phyloP scores from a whole-genome alignment of 2,329 filamentous ascomycete species.

The Fusarium dimerum region DNA sequence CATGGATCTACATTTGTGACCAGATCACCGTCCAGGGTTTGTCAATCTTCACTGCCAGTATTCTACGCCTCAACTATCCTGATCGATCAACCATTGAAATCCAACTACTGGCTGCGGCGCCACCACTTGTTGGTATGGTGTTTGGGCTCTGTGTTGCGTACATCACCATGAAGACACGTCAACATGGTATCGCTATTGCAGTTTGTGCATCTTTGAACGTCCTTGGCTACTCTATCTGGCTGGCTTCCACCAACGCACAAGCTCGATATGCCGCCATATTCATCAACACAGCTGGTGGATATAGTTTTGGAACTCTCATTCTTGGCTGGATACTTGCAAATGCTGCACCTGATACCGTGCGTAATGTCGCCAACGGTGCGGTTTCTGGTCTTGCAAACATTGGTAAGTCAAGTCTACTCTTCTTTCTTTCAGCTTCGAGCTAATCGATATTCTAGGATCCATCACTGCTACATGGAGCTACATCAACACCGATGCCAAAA shows the following conservation, averaged over 20 bases:
- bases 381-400: constrained; percentile 30
- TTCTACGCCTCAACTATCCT: no score
- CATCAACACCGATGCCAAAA: constrained; percentile 29
- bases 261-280: constrained; percentile 31
- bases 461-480: constrained; percentile 32
- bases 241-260: constrained; percentile 24
- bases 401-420: constrained; percentile 11
- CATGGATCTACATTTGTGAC: no score
- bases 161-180: constrained; percentile 29
- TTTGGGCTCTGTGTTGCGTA: constrained; percentile 27
- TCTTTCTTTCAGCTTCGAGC: no score
- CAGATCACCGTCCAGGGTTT: no score
- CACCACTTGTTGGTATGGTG: no score
- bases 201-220: constrained; percentile 23
- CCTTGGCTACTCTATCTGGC: constrained; percentile 29
- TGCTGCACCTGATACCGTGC: constrained; percentile 29
- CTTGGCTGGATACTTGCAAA: constrained; percentile 31
- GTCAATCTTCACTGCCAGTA: no score
- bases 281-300: constrained; percentile 30
- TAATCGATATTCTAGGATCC: constrained; percentile 17
- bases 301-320: constrained; percentile 25
- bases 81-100: background rate
- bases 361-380: constrained; percentile 29
- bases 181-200: constrained; percentile 28
- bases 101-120: background rate